Evolutionary conservation across 768 basidiomycete species (phyloP).

Genomic region (Gloeopeniophorella convolvens): DNA sequence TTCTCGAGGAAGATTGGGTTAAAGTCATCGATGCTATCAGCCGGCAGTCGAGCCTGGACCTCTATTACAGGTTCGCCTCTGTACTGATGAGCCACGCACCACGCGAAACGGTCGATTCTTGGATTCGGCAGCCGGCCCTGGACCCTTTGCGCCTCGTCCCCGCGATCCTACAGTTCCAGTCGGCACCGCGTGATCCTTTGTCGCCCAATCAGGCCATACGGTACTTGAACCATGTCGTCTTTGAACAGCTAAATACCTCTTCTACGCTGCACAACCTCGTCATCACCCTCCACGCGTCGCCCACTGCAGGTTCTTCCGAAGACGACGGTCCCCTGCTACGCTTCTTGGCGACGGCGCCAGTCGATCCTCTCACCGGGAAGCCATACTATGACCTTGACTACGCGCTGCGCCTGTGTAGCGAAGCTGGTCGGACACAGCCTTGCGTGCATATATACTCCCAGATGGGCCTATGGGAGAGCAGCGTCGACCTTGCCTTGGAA

Average conservation of each 20-base stretch:
- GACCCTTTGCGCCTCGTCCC: slow-evolving; percentile 85
- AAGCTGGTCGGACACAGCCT: slow-evolving; percentile 70
- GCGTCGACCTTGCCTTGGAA: slow-evolving; percentile 89
- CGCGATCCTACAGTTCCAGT: slow-evolving; percentile 76
- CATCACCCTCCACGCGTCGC: slow-evolving; percentile 74
- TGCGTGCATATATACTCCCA: slow-evolving; percentile 97
- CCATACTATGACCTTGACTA: slow-evolving; percentile 98
- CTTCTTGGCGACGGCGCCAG: slow-evolving; percentile 77
- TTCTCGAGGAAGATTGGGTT: slow-evolving; percentile 86
- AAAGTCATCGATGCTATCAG: slow-evolving; percentile 89
- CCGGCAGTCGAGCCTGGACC: slow-evolving; percentile 74
- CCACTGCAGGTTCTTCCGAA: slow-evolving; percentile 36
- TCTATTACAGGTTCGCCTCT: slow-evolving; percentile 91
- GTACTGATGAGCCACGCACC: slow-evolving; percentile 82
- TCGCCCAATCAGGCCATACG: slow-evolving; percentile 83
- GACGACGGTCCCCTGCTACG: slow-evolving; percentile 76
- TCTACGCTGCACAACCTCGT: slow-evolving; percentile 91
- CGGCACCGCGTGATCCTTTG: slow-evolving; percentile 61
- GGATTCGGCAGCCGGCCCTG: slow-evolving; percentile 76
- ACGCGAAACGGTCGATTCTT: slow-evolving; percentile 87
- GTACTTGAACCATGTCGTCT: slow-evolving; percentile 81
- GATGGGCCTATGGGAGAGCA: slow-evolving; percentile 96
- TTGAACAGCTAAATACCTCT: slow-evolving; percentile 72
- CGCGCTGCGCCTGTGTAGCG: slow-evolving; percentile 87
- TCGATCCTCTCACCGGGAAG: slow-evolving; percentile 72